Base-by-base conservation (phyloP, 768 basidiomycete species). In the Mycena vulgaris region DNA sequence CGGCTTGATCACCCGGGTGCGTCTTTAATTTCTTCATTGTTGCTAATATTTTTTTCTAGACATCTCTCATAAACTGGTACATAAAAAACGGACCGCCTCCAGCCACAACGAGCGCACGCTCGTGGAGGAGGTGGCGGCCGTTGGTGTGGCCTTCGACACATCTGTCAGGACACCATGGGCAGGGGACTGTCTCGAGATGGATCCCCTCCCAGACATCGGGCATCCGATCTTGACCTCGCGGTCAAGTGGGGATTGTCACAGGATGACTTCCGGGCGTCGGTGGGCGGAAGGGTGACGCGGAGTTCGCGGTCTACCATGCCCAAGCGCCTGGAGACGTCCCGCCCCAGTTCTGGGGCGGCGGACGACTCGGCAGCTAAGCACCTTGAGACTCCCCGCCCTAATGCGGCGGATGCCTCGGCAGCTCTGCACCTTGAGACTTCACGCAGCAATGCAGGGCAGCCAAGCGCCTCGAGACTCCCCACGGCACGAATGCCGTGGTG, bases 1-100 rank as follows among this genome's bases (percentile, higher is more conserved):
- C 56, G 65, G 65, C 7, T 28, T 66, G 65, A 66, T 66, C 65
- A 66, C 55, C 65, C 56, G 56, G 25, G 63, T 66, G 65, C 55
- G 56, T 66, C 27, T 58, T 19, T n/a, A n/a, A 48, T 37, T 28
- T 58, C n/a, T 52, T 25, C 16, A 51, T 58, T 66, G 58, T 66
- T 58, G 56, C 65, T 66, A 59, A 64, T 52, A 61, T 55, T 64
- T 64, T 56, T 64, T 39, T 39, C 37, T 55, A 64, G 63, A 56
- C 51, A 64, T 64, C 52, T 56, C 51, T 51, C n/a, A 11, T 1
- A 55, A 55, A 25, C 23, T 3, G 5, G 39, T 53, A 39, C 39
- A 39, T 64, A 40, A 28, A 39, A 30, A 37, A 63, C n/a, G 40
- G 40, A 42, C 6, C 42, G 3, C 52, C 37, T 64, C 52, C 17